Base-by-base conservation (phyloP, 2,329 filamentous ascomycete species). In the Hypoxylon sp. region DNA sequence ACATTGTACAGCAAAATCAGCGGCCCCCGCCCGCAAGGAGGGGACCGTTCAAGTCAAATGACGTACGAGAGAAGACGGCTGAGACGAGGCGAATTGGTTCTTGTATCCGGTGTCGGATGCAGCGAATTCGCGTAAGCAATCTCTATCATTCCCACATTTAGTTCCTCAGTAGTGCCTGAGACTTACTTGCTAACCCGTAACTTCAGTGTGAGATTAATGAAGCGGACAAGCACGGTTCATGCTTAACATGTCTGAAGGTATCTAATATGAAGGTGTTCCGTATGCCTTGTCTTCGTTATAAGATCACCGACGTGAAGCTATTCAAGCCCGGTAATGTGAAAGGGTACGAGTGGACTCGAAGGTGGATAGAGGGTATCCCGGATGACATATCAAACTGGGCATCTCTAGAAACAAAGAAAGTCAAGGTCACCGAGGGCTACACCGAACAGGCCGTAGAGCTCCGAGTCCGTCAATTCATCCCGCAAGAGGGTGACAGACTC, bases 41-140 rank as follows among this genome's bases (percentile, higher is more conserved):
- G 10, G 86, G 86, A 0, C 87, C 86, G 2, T 90, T 89, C 77
- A 86, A 83, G 65, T 84, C 86, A 57, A 79, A 81, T n/a, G 78
- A 78, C 9, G 80, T 84, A 31, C 83, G 87, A 24, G 81, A 86
- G 67, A 81, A 84, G 70, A 90, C 87, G 0, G 88, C 88, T 0
- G 81, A 84, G 62, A 89, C 87, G 1, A 82, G 88, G 65, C 85
- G 84, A 59, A 85, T 87, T 17, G 87, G 87, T 8, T 88, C 86
- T 19, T 90, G 88, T 72, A 85, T 90, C 64, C 82, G 87, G 48
- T 90, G 88, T 69, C 83, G 86, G 54, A 88, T 89, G 86, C 88
- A 90, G 71, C 83, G 87, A 47, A 89, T 90, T 72, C 83, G 88
- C 53, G 87, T 89, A 77, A 83, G 86, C 80, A 37, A 17, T 63